Conservation (phyloP, 2,329 filamentous ascomycete species). For the Stromatinia cepivora region DNA sequence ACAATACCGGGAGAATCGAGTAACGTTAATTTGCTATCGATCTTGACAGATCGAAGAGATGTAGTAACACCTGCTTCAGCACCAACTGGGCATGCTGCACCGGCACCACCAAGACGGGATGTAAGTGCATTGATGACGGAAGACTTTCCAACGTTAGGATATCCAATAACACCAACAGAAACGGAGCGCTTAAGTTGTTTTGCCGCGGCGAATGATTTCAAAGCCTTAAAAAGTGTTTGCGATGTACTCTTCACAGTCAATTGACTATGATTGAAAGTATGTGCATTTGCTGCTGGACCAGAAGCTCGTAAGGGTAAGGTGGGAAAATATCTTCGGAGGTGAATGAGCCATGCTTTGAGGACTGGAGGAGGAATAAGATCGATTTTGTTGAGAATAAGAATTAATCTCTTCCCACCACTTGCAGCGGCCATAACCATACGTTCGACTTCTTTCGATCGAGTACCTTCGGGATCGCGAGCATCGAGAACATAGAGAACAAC, state of each 20-base stretch:
- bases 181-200: constrained; percentile 86
- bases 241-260: constrained; percentile 85
- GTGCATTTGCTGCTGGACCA: constrained; percentile 77
- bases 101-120: constrained; percentile 68
- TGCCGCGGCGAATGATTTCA: constrained; percentile 83
- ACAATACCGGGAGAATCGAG: constrained; percentile 95
- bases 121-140: constrained; percentile 94
- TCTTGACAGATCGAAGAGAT: constrained; percentile 83
- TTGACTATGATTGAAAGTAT: constrained; percentile 89
- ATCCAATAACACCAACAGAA: constrained; percentile 90
- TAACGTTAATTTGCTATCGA: constrained; percentile 90
- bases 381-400: constrained; percentile 93
- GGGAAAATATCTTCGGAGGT: constrained; percentile 87
- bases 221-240: constrained; percentile 78
- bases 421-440: constrained; percentile 88
- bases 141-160: constrained; percentile 94
- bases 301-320: constrained; percentile 87
- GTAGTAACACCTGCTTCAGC: constrained; percentile 93
- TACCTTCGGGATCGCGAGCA: constrained; percentile 87
- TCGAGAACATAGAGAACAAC: constrained; percentile 92
- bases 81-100: constrained; percentile 78
- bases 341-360: constrained; percentile 78
- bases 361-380: constrained; percentile 82
- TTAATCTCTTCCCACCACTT: constrained; percentile 79
- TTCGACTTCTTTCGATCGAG: constrained; percentile 86